Conservation (phyloP, 495 filamentous ascomycete genomes). For the Aspergillus bertholletiae region DNA sequence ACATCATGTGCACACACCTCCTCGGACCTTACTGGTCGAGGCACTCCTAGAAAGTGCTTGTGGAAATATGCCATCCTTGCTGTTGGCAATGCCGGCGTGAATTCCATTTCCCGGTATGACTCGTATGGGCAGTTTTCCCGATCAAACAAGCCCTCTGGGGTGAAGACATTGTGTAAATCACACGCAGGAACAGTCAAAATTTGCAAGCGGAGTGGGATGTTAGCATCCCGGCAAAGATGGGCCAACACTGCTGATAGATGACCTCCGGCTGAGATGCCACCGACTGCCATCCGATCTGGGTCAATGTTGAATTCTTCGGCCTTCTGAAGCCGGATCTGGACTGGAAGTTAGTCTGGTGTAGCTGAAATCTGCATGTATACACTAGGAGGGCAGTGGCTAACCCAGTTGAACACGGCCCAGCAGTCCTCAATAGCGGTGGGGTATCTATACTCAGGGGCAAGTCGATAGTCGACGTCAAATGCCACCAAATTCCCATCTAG, state of each 20-base stretch:
- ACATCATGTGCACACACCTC: slow-evolving; percentile 19
- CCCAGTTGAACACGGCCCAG: slow-evolving; percentile 42
- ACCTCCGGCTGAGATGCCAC: slow-evolving; percentile 36
- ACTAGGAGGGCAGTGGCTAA: slow-evolving; percentile 9
- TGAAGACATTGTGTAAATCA: slow-evolving; percentile 33
- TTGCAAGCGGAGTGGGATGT: slow-evolving; percentile 32
- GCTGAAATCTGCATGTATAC: neutral
- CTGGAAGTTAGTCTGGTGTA: slow-evolving; percentile 1
- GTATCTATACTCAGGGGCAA: slow-evolving; percentile 35
- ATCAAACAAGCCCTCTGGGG: slow-evolving; percentile 32
- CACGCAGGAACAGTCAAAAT: slow-evolving; percentile 34
- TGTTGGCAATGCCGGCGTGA: slow-evolving; percentile 27
- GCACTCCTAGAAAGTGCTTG: slow-evolving; percentile 33
- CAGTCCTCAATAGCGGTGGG: slow-evolving; percentile 34
- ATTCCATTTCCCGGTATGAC: slow-evolving; percentile 40
- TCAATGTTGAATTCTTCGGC: slow-evolving; percentile 32
- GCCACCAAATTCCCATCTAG: slow-evolving; percentile 35
- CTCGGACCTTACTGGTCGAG: slow-evolving; percentile 26
- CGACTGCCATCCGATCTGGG: slow-evolving; percentile 26
- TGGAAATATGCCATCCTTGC: slow-evolving; percentile 41
- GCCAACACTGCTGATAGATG: slow-evolving; percentile 36
- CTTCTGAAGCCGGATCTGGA: slow-evolving; percentile 31
- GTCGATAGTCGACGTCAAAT: slow-evolving; percentile 38
- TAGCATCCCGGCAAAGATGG: slow-evolving; percentile 33
- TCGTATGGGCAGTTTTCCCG: slow-evolving; percentile 32